Evolutionary conservation across 495 filamentous ascomycete genomes (phyloP).

Genomic region (Penicillium robsamsonii): DNA sequence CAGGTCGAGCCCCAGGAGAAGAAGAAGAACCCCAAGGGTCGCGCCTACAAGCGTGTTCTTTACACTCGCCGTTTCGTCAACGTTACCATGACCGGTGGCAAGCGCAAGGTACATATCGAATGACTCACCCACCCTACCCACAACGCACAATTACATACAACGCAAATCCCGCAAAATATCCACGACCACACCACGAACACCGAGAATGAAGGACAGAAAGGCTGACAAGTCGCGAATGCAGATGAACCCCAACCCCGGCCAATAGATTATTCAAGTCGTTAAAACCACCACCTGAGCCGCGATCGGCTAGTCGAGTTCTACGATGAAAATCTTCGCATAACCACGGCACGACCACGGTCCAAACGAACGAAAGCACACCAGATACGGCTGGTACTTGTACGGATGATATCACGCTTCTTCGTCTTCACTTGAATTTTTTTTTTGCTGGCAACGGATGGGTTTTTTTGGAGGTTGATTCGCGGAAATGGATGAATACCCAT

Average conservation of each 20-base stretch:
- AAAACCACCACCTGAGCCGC: slow-evolving; percentile 28
- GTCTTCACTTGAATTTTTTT: slow-evolving; percentile 31
- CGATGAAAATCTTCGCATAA: slow-evolving; percentile 28
- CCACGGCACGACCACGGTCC: slow-evolving; percentile 23
- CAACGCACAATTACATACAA: slow-evolving; percentile 9
- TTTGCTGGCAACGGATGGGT: slow-evolving; percentile 30
- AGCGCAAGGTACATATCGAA: slow-evolving; percentile 80
- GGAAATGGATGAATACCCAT: slow-evolving; percentile 26
- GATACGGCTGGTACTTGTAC: slow-evolving; percentile 35
- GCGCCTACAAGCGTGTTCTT: slow-evolving; percentile 93
- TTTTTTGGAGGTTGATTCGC: slow-evolving; percentile 23
- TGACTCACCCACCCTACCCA: slow-evolving; percentile 13
- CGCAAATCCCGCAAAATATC: neutral
- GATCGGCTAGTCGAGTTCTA: slow-evolving; percentile 27
- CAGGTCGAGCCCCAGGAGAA: slow-evolving; percentile 47
- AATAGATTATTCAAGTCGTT: slow-evolving; percentile 27
- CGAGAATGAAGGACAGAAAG: slow-evolving; percentile 11
- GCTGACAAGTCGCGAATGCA: slow-evolving; percentile 26
- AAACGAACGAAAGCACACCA: slow-evolving; percentile 33
- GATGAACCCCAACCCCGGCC: slow-evolving; percentile 46
- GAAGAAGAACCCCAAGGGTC: slow-evolving; percentile 80
- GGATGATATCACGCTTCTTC: slow-evolving; percentile 39
- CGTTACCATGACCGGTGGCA: slow-evolving; percentile 97
- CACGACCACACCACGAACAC: slow-evolving; percentile 2
- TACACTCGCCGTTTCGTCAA: slow-evolving; percentile 99